phyloP scores from a whole-genome alignment of 2,329 filamentous ascomycete species.

The Aspergillus sojae region DNA sequence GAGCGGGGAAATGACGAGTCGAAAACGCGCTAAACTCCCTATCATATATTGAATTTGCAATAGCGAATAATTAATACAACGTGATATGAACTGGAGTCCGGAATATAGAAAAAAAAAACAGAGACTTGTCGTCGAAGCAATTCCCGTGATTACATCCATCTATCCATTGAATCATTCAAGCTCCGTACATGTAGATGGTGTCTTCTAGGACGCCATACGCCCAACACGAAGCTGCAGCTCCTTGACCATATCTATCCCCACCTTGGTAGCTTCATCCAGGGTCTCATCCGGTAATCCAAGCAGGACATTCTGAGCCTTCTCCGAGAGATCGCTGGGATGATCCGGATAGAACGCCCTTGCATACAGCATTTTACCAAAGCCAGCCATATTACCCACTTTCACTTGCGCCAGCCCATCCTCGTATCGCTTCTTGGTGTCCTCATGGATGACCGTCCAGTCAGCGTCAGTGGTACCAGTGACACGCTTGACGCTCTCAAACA shows the following conservation, averaged over 20 bases:
- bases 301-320: slow-evolving; percentile 53
- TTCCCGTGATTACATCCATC: not conserved
- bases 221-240: slow-evolving; percentile 28
- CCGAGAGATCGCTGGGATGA: slow-evolving; percentile 46
- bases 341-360: slow-evolving; percentile 55
- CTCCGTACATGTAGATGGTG: slow-evolving; percentile 1
- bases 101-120: too few relatives aligned
- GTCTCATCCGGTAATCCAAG: slow-evolving; percentile 63
- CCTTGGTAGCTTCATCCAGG: slow-evolving; percentile 59
- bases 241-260: slow-evolving; percentile 51
- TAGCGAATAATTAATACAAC: too few relatives aligned
- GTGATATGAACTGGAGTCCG: too few relatives aligned
- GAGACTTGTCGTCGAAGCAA: not conserved
- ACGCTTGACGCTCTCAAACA: slow-evolving; percentile 63
- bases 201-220: slow-evolving; percentile 29
- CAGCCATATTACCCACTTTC: slow-evolving; percentile 46
- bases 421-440: slow-evolving; percentile 53
- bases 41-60: too few relatives aligned
- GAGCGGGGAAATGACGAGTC: too few relatives aligned
- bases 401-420: slow-evolving; percentile 51
- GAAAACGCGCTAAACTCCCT: too few relatives aligned
- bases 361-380: slow-evolving; percentile 58
- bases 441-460: slow-evolving; percentile 62
- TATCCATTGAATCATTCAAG: not conserved
- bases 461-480: slow-evolving; percentile 59